phyloP scores from a whole-genome alignment of 208 protist genomes.

The Strigomonas culicis region DNA sequence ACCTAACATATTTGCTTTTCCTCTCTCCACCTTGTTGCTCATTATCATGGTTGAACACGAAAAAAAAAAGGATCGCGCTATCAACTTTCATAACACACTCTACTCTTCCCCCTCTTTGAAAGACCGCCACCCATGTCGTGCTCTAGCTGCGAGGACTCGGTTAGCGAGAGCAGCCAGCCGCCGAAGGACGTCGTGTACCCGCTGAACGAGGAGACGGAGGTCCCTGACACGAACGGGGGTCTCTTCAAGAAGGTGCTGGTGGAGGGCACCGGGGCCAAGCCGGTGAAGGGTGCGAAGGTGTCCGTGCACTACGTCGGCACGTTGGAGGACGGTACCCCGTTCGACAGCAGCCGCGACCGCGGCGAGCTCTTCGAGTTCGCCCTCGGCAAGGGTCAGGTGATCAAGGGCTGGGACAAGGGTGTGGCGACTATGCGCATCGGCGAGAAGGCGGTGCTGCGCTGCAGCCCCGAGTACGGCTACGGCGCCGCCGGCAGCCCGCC shows the following conservation, averaged over 20 bases:
- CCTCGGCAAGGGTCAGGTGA: constrained; percentile 85
- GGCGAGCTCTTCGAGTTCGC: constrained; percentile 83
- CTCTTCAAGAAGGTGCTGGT: constrained; percentile 83
- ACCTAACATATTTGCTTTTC: no score
- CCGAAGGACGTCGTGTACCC: constrained; percentile 68
- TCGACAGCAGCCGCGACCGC: constrained; percentile 89
- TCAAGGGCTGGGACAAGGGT: constrained; percentile 91
- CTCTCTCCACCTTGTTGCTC: no score
- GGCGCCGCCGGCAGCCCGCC: constrained; percentile 70
- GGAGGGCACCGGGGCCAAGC: constrained; percentile 57
- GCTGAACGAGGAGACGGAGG: constrained; percentile 62
- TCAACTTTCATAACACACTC: no score
- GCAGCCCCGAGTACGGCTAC: constrained; percentile 80
- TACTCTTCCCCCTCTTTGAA: no score
- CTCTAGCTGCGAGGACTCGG: not conserved
- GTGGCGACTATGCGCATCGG: constrained; percentile 89
- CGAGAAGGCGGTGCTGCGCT: constrained; percentile 77
- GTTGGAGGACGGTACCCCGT: constrained; percentile 78
- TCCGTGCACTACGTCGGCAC: constrained; percentile 90
- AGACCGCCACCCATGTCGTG: not conserved
- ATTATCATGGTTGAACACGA: no score
- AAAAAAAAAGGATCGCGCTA: constrained; percentile 1
- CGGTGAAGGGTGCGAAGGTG: constrained; percentile 78
- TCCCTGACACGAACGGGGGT: constrained; percentile 63
- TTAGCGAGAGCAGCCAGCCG: constrained; percentile 65